Evolutionary conservation across 345 rosid genomes (phyloP).

Genomic region (Brassica incana): DNA sequence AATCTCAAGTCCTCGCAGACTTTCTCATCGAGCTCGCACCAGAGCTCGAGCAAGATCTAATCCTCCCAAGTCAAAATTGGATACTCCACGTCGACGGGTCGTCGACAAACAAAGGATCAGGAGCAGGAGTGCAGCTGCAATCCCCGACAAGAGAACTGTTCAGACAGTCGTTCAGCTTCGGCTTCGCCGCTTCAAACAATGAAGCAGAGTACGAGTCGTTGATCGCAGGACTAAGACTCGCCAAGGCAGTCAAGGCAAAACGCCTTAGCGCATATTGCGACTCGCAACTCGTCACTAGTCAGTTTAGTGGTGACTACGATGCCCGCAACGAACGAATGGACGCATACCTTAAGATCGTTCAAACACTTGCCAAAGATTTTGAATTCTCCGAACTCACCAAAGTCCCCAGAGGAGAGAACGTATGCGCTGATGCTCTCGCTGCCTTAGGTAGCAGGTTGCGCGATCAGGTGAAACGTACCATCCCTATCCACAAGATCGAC

Average conservation of each 20-base stretch:
- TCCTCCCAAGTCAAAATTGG: neutral
- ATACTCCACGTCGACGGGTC: neutral
- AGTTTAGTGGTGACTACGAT: neutral
- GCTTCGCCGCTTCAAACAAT: neutral
- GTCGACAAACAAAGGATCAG: neutral
- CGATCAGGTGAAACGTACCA: no score
- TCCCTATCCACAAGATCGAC: no score
- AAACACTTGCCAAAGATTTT: no score
- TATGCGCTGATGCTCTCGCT: no score
- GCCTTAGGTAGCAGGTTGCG: no score
- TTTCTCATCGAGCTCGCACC: neutral
- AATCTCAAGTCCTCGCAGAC: neutral
- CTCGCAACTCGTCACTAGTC: neutral
- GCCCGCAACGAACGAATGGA: neutral
- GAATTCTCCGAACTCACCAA: no score
- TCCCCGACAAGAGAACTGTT: neutral
- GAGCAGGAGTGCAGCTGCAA: neutral
- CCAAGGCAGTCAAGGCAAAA: neutral
- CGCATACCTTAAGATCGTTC: neutral
- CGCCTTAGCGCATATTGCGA: neutral
- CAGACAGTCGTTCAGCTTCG: neutral
- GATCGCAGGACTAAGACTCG: neutral
- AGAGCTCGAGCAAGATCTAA: neutral
- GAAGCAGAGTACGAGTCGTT: neutral
- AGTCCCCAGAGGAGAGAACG: neutral